These are phyloP conservation scores for Aspergillus sp. DNA, from an alignment of 2,329 filamentous ascomycete species.

Conservation along the genomic window DNA sequence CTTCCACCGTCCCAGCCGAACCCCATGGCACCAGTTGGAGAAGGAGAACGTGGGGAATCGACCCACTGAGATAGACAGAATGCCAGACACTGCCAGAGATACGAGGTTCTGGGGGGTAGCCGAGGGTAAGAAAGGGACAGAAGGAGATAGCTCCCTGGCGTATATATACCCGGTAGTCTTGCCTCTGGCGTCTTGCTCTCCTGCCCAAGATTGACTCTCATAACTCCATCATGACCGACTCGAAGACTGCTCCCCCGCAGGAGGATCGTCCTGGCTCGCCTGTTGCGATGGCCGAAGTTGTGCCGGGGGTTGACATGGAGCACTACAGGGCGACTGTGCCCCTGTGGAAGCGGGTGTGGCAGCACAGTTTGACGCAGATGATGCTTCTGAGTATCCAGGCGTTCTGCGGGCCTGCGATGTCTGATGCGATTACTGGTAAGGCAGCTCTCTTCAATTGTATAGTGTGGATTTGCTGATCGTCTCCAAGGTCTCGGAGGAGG, in stretches of 20 bases:
- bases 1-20: neutral
- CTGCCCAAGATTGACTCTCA: neutral
- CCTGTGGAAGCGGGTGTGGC: constrained; percentile 47
- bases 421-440: constrained; percentile 42
- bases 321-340: constrained; percentile 22
- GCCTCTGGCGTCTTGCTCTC: neutral
- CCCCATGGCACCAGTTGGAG: neutral
- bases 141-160: neutral
- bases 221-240: neutral
- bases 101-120: neutral
- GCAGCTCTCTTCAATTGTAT: neutral
- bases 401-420: constrained; percentile 45
- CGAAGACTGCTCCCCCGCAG: neutral
- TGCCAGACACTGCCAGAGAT: neutral
- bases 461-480: neutral
- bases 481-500: constrained; percentile 42
- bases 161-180: neutral
- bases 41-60: neutral
- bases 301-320: constrained; percentile 34
- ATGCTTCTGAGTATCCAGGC: constrained; percentile 49
- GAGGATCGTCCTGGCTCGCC: neutral
- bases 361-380: constrained; percentile 53
- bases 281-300: neutral
- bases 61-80: neutral
- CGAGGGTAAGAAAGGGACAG: neutral